Evolutionary conservation across 331 rosid species (phyloP).

Genomic region (Spiraea crenata): DNA sequence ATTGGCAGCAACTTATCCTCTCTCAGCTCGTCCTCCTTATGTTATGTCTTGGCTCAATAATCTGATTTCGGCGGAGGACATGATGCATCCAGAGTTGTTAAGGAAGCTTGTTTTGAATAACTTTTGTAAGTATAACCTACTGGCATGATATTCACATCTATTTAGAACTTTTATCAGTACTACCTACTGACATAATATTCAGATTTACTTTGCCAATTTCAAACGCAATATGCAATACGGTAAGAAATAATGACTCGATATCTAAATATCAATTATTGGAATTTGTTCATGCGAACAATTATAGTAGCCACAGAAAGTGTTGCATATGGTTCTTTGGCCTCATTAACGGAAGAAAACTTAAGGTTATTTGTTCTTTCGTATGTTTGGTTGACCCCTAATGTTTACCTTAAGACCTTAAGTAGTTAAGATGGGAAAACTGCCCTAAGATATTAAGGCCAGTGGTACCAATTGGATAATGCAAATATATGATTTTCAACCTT

Average conservation of each 20-base stretch:
- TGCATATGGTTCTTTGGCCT: not conserved
- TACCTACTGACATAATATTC: too few relatives aligned
- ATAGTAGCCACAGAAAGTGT: not conserved
- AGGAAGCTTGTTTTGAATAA: slow-evolving; percentile 83
- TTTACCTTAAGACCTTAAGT: not conserved
- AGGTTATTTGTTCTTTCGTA: not conserved
- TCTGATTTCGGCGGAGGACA: slow-evolving; percentile 87
- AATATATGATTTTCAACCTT: not conserved
- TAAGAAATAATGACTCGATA: too few relatives aligned
- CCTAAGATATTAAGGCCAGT: not conserved
- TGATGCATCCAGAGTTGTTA: slow-evolving; percentile 96
- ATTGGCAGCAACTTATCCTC: slow-evolving; percentile 87
- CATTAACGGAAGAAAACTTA: not conserved
- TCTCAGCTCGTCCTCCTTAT: slow-evolving; percentile 77
- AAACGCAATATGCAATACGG: too few relatives aligned
- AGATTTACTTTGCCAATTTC: too few relatives aligned
- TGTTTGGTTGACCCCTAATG: not conserved
- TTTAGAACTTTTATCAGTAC: too few relatives aligned
- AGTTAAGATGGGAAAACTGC: not conserved
- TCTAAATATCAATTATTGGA: too few relatives aligned
- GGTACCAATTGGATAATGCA: not conserved
- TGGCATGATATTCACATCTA: not conserved
- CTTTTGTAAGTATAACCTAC: slow-evolving; percentile 69
- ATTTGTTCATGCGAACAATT: too few relatives aligned
- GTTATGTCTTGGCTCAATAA: slow-evolving; percentile 77